phyloP scores from a whole-genome alignment of 768 basidiomycete genomes.

The Leccinum subtestaceum region DNA sequence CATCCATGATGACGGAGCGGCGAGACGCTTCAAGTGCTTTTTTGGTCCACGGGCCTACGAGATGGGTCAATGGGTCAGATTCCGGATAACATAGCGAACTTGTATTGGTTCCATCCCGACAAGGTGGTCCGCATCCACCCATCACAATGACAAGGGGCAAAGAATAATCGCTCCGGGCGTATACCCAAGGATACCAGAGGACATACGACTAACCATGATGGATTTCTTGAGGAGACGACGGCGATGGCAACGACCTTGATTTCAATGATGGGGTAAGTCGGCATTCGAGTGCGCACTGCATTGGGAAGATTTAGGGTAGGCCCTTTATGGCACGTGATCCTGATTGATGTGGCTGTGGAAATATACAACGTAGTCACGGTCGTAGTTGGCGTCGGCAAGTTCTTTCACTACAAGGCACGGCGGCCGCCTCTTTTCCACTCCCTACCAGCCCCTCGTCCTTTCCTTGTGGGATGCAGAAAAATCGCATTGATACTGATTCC shows the following conservation, averaged over 20 bases:
- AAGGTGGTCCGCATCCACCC: constrained; percentile 27
- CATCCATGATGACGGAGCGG: constrained; percentile 99
- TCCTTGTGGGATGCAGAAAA: constrained; percentile 24
- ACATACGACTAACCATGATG: constrained; percentile 32
- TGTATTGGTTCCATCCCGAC: constrained; percentile 21
- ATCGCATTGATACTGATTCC: constrained; percentile 4
- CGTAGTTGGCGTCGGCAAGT: not conserved
- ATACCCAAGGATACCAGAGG: not conserved
- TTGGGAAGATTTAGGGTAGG: constrained; percentile 26
- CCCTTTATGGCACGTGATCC: constrained; percentile 20
- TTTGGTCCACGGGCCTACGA: constrained; percentile 92
- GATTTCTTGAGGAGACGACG: constrained; percentile 27
- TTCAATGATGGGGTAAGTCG: constrained; percentile 14
- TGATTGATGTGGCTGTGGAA: constrained; percentile 12
- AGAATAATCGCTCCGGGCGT: not conserved
- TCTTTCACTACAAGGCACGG: not conserved
- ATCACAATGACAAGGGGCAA: constrained; percentile 5
- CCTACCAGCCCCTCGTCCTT: not conserved
- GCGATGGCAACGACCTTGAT: constrained; percentile 23
- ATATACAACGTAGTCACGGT: not conserved
- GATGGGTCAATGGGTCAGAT: constrained; percentile 20
- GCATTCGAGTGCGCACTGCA: not conserved
- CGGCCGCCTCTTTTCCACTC: not conserved
- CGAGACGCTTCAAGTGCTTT: constrained; percentile 98
- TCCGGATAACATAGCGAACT: not conserved